Evolutionary conservation across 352 stramenopile species (phyloP).

Genomic region (Phytophthora meadii): DNA sequence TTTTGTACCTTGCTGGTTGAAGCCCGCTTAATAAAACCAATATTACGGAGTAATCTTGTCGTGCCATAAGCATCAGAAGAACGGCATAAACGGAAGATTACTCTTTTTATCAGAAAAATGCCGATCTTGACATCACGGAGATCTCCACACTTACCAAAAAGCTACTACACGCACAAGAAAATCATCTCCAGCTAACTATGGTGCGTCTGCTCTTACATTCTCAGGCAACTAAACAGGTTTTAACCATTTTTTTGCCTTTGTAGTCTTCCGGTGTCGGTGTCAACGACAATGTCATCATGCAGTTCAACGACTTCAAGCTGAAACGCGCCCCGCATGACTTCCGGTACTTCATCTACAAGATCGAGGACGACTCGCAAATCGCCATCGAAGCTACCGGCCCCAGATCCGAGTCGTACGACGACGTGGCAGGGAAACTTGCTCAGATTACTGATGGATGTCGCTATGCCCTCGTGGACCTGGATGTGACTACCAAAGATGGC

Average conservation of each 20-base stretch:
- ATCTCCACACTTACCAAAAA: no score
- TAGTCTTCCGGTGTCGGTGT: slow-evolving; percentile 95
- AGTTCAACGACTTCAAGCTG: slow-evolving; percentile 97
- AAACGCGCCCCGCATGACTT: slow-evolving; percentile 92
- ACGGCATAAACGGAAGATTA: no score
- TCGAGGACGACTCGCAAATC: slow-evolving; percentile 93
- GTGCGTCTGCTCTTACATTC: neutral
- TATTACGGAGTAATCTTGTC: no score
- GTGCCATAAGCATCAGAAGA: no score
- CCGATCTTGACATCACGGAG: no score
- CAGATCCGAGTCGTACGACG: slow-evolving; percentile 83
- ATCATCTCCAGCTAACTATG: neutral
- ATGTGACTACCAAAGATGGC: slow-evolving; percentile 90
- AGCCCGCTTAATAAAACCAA: no score
- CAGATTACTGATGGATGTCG: slow-evolving; percentile 83
- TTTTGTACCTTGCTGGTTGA: no score
- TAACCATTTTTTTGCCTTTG: neutral
- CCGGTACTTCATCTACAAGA: slow-evolving; percentile 97
- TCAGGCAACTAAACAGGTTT: neutral
- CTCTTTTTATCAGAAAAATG: no score
- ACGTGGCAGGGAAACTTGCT: slow-evolving; percentile 85
- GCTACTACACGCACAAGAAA: no score
- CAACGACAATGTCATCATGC: slow-evolving; percentile 91
- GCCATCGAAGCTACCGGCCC: slow-evolving; percentile 90
- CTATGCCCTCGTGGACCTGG: slow-evolving; percentile 91